Evolutionary conservation across 2,329 filamentous ascomycete genomes (phyloP).

Genomic region (Ceratocystis ficicola): DNA sequence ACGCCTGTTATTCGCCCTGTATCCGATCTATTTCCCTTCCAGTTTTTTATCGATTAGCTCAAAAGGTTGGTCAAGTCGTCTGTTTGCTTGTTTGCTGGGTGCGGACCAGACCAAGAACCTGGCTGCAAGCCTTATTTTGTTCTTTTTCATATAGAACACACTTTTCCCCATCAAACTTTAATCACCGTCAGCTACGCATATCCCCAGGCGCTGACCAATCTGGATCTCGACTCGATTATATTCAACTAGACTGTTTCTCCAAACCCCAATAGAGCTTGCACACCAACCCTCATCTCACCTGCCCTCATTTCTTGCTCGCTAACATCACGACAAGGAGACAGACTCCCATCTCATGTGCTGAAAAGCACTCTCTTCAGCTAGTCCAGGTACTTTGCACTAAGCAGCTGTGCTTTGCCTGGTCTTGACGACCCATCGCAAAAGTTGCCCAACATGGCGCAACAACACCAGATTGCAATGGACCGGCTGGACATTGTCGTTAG

Average conservation of each 20-base stretch:
- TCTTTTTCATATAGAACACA: background rate
- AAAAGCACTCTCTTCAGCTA: conserved; percentile 11
- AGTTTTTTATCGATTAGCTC: conserved; percentile 9
- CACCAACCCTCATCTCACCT: background rate
- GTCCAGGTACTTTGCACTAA: conserved; percentile 15
- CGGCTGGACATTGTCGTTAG: conserved; percentile 43
- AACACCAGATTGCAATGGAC: conserved; percentile 43
- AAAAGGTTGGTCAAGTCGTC: background rate
- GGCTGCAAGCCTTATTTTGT: background rate
- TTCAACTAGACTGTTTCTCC: too few relatives aligned
- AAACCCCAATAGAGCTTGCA: background rate
- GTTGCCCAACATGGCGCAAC: conserved; percentile 25
- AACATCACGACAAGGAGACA: background rate
- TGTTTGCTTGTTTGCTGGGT: background rate
- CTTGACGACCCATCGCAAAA: conserved; percentile 14
- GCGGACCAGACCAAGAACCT: background rate
- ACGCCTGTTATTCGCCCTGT: background rate
- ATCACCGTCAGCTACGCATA: too few relatives aligned
- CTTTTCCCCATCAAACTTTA: too few relatives aligned
- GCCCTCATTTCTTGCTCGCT: background rate
- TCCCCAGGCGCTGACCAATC: background rate
- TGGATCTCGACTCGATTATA: background rate
- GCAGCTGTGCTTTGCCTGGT: conserved; percentile 18
- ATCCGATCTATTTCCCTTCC: background rate
- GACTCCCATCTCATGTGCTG: conserved; percentile 16